phyloP scores from a whole-genome alignment of 495 filamentous ascomycete genomes.

The Recurvomyces mirabilis region DNA sequence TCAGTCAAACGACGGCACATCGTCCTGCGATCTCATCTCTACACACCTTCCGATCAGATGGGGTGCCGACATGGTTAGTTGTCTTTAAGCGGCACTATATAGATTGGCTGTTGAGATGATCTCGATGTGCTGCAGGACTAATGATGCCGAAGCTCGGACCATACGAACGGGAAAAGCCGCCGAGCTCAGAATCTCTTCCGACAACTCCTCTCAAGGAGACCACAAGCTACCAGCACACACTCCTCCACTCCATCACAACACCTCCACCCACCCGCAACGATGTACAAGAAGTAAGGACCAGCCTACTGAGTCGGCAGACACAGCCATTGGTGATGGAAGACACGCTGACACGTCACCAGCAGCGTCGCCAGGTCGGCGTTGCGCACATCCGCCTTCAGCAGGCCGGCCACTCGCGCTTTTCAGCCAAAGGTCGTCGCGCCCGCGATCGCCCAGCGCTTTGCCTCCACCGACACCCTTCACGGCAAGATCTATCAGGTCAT shows the following conservation, averaged over 20 bases:
- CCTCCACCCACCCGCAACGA: conserved; percentile 11
- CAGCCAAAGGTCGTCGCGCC: conserved; percentile 29
- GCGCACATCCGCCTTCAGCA: conserved; percentile 19
- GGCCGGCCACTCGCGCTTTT: conserved; percentile 26
- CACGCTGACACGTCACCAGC: conserved; percentile 20
- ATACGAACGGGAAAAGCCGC: no score
- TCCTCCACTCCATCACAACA: not conserved
- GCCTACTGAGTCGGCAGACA: not conserved
- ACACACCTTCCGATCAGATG: no score
- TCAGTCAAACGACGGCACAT: no score
- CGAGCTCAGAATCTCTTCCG: no score
- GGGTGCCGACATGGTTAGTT: no score
- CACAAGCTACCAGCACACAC: no score
- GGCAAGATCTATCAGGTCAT: conserved; percentile 43
- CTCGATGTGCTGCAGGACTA: no score
- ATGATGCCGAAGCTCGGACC: no score
- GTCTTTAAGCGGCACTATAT: no score
- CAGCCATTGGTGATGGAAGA: conserved; percentile 14
- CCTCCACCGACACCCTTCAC: conserved; percentile 26
- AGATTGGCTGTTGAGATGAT: no score
- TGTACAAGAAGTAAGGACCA: conserved; percentile 19
- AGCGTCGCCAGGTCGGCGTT: conserved; percentile 29
- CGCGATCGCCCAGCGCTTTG: conserved; percentile 28
- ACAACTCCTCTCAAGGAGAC: no score
- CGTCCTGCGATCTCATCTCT: no score